Percentiles rank a stretch among this genome's conserved stretches.
Evolutionary conservation across 768 basidiomycete genomes (phyloP).

Genomic region (Multifurca ochricompacta): DNA sequence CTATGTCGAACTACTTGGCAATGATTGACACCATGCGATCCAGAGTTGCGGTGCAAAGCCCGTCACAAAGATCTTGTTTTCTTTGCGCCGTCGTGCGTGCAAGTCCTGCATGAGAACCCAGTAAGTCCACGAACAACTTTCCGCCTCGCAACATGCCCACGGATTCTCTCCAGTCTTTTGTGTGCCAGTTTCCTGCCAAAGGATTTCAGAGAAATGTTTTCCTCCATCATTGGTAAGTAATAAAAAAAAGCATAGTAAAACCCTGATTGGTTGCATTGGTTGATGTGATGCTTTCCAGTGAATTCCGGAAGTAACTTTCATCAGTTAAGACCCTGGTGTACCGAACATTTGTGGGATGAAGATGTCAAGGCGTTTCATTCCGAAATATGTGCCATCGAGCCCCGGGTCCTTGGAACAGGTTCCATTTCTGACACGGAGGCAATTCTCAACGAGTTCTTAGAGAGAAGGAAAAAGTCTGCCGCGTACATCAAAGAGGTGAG

Average conservation of each 20-base stretch:
- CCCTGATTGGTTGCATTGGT: neutral
- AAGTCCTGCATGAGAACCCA: slow-evolving; percentile 6
- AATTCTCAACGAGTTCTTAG: neutral
- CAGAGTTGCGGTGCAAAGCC: slow-evolving; percentile 15
- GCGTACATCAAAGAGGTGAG: neutral
- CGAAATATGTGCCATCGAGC: neutral
- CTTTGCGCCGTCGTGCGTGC: slow-evolving; percentile 12
- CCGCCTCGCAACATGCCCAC: neutral
- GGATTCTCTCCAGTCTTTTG: neutral
- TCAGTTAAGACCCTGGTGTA: neutral
- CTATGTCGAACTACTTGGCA: neutral
- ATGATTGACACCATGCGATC: neutral
- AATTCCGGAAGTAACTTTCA: neutral
- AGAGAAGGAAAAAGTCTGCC: neutral
- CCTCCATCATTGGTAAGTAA: neutral
- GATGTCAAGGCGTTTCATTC: neutral
- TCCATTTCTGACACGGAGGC: neutral
- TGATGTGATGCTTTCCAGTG: neutral
- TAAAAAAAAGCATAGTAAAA: too few species aligned
- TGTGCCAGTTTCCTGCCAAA: neutral
- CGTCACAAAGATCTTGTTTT: slow-evolving; percentile 10
- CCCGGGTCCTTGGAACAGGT: neutral
- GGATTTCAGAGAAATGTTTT: slow-evolving; percentile 2
- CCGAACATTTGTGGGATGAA: slow-evolving; percentile 5
- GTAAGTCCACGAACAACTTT: neutral